Conservation (phyloP, 805 yeast genomes). For the Zygosaccharomyces rouxii region DNA sequence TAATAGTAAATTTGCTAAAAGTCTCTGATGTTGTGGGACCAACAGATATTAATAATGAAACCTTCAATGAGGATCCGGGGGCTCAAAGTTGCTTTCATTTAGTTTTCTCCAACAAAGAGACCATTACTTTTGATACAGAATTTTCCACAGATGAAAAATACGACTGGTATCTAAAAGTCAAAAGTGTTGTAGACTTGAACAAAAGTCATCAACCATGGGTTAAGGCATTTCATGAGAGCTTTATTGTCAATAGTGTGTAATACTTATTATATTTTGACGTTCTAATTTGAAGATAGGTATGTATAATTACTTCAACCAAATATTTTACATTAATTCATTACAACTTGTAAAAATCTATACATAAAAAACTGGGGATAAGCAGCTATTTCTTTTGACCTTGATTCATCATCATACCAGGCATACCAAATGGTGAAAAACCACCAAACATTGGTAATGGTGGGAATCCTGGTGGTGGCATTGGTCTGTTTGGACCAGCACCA, state of each 20-base stretch:
- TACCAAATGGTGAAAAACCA: conserved; percentile 35
- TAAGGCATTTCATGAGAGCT: conserved; percentile 35
- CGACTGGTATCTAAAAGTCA: conserved; percentile 62
- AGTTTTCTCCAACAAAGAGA: conserved; percentile 72
- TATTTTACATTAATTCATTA: background rate
- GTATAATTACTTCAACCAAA: background rate
- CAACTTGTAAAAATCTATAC: background rate
- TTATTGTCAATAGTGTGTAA: background rate
- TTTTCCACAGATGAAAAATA: conserved; percentile 49
- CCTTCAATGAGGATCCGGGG: conserved; percentile 66
- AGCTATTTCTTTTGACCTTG: conserved; percentile 15
- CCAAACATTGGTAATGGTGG: conserved; percentile 36
- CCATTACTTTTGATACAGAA: conserved; percentile 82
- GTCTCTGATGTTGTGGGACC: conserved; percentile 44
- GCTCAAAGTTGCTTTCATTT: conserved; percentile 73
- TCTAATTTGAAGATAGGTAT: background rate
- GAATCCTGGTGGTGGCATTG: conserved; percentile 30
- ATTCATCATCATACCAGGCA: conserved; percentile 39
- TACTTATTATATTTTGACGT: conserved; percentile 9
- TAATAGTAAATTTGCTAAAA: conserved; percentile 70
- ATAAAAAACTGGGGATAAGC: background rate
- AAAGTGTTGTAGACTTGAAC: conserved; percentile 52
- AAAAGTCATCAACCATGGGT: conserved; percentile 63
- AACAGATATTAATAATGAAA: conserved; percentile 39
- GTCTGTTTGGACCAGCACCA: conserved; percentile 9